phyloP scores from a whole-genome alignment of 1,284 basidiomycete species.

The Malassezia globosa region DNA sequence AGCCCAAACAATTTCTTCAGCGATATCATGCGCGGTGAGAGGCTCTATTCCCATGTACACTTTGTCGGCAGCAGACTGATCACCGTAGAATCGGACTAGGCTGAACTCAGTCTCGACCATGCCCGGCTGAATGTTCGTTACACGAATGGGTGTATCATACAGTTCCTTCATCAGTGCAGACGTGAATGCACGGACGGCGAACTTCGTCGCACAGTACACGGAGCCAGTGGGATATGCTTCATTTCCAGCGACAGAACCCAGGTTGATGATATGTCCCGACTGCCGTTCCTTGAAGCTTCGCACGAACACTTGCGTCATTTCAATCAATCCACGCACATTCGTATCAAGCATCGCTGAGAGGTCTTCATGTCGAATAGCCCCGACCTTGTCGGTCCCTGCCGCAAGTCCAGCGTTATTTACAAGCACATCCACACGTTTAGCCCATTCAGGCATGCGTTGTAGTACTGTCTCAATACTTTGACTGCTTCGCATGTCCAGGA shows the following conservation, averaged over 20 bases:
- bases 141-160: slow-evolving; percentile 60
- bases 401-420: slow-evolving; percentile 59
- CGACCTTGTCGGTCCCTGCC: slow-evolving; percentile 65
- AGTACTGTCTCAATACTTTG: slow-evolving; percentile 25
- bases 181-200: slow-evolving; percentile 79
- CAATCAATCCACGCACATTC: slow-evolving; percentile 79
- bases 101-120: slow-evolving; percentile 64
- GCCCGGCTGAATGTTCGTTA: slow-evolving; percentile 52
- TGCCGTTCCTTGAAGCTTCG: slow-evolving; percentile 66
- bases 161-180: slow-evolving; percentile 69
- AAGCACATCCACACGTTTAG: slow-evolving; percentile 33
- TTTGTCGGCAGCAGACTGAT: slow-evolving; percentile 28
- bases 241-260: slow-evolving; percentile 81
- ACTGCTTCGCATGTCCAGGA: slow-evolving; percentile 34
- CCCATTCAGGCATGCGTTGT: slow-evolving; percentile 35
- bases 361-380: slow-evolving; percentile 63
- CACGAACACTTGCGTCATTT: slow-evolving; percentile 60
- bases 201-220: slow-evolving; percentile 56
- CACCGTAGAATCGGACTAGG: slow-evolving; percentile 30
- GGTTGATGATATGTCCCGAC: slow-evolving; percentile 83
- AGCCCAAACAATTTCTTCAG: slow-evolving; percentile 94
- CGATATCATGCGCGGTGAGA: slow-evolving; percentile 49
- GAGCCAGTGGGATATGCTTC: slow-evolving; percentile 63
- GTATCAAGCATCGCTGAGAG: slow-evolving; percentile 74
- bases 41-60: slow-evolving; percentile 43